These are phyloP conservation scores for Elsinoe arachidis DNA, from an alignment of 2,329 filamentous ascomycete species.

Conservation along the genomic window DNA sequence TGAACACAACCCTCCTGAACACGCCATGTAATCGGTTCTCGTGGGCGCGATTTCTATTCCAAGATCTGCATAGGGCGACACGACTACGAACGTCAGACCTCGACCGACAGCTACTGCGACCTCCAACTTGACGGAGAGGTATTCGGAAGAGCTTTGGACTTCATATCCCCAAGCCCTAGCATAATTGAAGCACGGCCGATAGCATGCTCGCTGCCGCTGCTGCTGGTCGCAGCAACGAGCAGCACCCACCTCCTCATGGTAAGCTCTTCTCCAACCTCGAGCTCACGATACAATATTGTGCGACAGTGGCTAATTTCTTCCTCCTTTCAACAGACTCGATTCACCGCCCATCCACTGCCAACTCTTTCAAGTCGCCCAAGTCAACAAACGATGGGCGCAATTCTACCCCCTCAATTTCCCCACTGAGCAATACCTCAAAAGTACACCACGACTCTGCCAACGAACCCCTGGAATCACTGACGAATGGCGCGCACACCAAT, in stretches of 20 bases:
- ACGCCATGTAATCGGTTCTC: neutral
- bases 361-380: conserved; percentile 12
- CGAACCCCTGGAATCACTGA: neutral
- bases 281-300: neutral
- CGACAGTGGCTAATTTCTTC: neutral
- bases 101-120: neutral
- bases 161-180: neutral
- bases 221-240: conserved; percentile 21
- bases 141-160: too few relatives aligned
- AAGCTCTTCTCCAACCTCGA: neutral
- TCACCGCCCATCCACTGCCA: neutral
- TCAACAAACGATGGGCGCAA: conserved; percentile 12
- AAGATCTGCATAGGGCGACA: neutral
- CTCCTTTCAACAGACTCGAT: conserved; percentile 7
- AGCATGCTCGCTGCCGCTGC: conserved; percentile 21
- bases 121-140: too few relatives aligned
- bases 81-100: neutral
- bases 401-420: conserved; percentile 26
- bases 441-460: conserved; percentile 19
- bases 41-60: neutral
- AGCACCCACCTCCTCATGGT: conserved; percentile 12
- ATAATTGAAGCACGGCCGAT: neutral
- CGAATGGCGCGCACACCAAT: conserved; percentile 9
- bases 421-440: conserved; percentile 25
- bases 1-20: neutral